These are phyloP conservation scores for Alectoria sarmentosa DNA, from an alignment of 495 filamentous ascomycete genomes.

Conservation along the genomic window DNA sequence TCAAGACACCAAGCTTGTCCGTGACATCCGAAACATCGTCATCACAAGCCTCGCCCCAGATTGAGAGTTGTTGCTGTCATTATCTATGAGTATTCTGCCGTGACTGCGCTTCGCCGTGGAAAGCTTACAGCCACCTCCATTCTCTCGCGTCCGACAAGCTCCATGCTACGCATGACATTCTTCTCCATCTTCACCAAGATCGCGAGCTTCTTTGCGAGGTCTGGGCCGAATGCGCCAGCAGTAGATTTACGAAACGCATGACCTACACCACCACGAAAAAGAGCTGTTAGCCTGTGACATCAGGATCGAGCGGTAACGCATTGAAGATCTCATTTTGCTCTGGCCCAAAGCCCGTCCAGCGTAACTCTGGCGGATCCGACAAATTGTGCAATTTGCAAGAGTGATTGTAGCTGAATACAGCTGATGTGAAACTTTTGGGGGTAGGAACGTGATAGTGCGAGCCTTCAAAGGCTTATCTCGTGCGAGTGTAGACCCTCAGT, in stretches of 20 bases:
- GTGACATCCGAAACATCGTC: slow-evolving; percentile 98
- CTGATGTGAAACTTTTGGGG: background rate
- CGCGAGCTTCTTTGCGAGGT: slow-evolving; percentile 92
- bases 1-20: slow-evolving; percentile 94
- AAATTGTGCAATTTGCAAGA: too few species aligned
- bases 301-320: background rate
- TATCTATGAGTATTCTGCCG: slow-evolving; percentile 26
- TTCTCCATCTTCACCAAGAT: slow-evolving; percentile 99
- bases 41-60: slow-evolving; percentile 95
- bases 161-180: slow-evolving; percentile 98
- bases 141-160: slow-evolving; percentile 86
- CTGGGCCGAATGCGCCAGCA: slow-evolving; percentile 91
- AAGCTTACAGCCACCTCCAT: slow-evolving; percentile 91
- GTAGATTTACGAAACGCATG: slow-evolving; percentile 89
- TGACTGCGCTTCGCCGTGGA: background rate
- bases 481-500: slow-evolving; percentile 3
- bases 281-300: slow-evolving; percentile 28
- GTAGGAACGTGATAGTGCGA: background rate
- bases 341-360: background rate
- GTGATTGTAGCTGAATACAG: background rate
- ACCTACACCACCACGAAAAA: slow-evolving; percentile 46
- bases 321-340: background rate
- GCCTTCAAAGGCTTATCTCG: slow-evolving; percentile 6
- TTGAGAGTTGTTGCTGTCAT: slow-evolving; percentile 86
- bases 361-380: background rate